phyloP scores from a whole-genome alignment of 2,329 filamentous ascomycete species.

The Lasiodiplodia gonubiensis region DNA sequence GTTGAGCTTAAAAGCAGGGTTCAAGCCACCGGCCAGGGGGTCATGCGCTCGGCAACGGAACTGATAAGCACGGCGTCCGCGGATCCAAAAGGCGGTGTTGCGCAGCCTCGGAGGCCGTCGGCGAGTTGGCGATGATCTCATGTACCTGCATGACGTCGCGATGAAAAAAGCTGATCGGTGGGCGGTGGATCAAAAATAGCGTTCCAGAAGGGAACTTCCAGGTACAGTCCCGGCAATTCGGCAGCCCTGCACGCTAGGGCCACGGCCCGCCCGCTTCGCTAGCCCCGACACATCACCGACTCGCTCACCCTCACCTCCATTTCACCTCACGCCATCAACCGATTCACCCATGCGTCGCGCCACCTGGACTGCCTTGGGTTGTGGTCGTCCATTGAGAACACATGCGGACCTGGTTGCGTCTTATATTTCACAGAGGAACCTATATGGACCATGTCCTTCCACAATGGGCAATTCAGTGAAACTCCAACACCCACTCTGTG shows the following conservation, averaged over 20 bases:
- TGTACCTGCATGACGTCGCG: constrained; percentile 7
- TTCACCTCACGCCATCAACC: not conserved
- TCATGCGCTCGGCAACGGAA: not conserved
- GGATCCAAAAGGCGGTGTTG: not conserved
- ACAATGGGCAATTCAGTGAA: no score
- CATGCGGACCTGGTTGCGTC: no score
- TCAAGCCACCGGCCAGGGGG: not conserved
- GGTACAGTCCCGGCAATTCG: constrained; percentile 1
- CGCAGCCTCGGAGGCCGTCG: not conserved
- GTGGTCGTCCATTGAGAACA: no score
- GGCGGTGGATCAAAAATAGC: constrained; percentile 10
- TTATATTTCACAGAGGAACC: no score
- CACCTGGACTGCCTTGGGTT: no score
- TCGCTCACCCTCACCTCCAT: not conserved
- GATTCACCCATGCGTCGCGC: no score
- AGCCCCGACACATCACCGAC: not conserved
- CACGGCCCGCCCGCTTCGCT: not conserved
- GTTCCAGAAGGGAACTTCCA: not conserved
- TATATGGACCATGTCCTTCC: no score
- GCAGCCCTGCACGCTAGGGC: not conserved
- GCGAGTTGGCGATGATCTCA: not conserved
- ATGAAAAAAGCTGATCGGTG: not conserved
- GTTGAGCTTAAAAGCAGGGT: constrained; percentile 3
- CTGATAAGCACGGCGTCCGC: not conserved
- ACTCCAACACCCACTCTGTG: no score